Conservation (phyloP, 106 monocot species). For the Cymbidium sinense region DNA sequence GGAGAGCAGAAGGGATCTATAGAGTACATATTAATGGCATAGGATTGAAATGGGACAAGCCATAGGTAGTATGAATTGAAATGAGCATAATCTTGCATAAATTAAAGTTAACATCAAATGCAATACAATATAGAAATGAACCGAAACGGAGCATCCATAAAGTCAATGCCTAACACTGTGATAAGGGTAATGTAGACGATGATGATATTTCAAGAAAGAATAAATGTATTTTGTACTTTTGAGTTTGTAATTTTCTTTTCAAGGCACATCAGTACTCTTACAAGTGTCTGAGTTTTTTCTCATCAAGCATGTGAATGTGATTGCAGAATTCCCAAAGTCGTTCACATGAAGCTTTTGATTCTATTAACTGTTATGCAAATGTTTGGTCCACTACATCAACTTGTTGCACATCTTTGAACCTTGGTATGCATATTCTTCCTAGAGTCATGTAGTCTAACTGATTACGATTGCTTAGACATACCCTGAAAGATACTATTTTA, state of each 20-base stretch:
- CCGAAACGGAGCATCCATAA: too few species aligned
- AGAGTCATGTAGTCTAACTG: background rate
- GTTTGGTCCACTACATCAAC: constrained; percentile 12
- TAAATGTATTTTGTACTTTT: background rate
- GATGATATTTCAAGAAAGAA: background rate
- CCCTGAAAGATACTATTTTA: background rate
- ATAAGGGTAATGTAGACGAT: background rate
- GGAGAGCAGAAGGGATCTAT: background rate
- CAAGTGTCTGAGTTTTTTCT: background rate
- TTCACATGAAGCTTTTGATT: constrained; percentile 36
- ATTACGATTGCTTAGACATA: background rate
- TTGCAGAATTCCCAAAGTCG: constrained; percentile 37
- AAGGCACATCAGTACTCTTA: background rate
- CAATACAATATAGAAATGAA: too few species aligned
- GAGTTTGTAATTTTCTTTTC: background rate
- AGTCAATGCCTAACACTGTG: background rate
- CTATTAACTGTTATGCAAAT: constrained; percentile 22
- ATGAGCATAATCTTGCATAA: background rate
- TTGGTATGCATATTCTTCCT: constrained; percentile 12
- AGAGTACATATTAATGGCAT: background rate
- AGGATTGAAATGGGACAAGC: background rate
- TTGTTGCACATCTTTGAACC: constrained; percentile 16
- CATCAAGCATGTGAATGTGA: background rate
- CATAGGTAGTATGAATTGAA: background rate
- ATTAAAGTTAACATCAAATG: background rate